Percentiles rank a stretch among this genome's conserved stretches.
Conservation (phyloP, 441 rosid species). For the Cnidoscolus chayamansa region DNA sequence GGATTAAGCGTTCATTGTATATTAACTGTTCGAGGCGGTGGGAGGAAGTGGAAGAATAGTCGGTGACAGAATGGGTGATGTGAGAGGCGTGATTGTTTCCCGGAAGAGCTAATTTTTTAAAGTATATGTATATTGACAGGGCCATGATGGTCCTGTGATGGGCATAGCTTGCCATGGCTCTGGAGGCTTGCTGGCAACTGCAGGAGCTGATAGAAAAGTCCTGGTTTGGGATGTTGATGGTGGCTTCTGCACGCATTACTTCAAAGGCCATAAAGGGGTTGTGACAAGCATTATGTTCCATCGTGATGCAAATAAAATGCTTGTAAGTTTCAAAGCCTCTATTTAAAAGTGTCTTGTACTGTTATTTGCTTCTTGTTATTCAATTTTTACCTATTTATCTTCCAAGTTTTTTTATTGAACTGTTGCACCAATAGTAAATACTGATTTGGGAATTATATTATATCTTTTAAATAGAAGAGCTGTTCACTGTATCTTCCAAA, state of each 20-base stretch:
- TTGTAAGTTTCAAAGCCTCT: slow-evolving; percentile 45
- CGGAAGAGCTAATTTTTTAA: neutral
- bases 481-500: neutral
- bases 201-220: slow-evolving; percentile 98
- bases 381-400: neutral
- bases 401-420: neutral
- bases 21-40: neutral
- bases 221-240: slow-evolving; percentile 98
- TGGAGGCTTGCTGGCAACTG: slow-evolving; percentile 92
- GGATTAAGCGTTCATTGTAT: neutral
- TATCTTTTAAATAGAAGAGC: neutral
- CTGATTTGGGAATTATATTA: neutral
- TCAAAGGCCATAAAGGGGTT: slow-evolving; percentile 90
- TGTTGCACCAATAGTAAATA: neutral
- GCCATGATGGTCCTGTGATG: slow-evolving; percentile 90
- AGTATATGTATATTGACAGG: slow-evolving; percentile 39
- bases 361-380: neutral
- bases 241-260: slow-evolving; percentile 89
- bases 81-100: neutral
- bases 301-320: slow-evolving; percentile 55
- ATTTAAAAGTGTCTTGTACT: neutral
- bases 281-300: slow-evolving; percentile 74
- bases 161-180: slow-evolving; percentile 90
- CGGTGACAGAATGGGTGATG: neutral
- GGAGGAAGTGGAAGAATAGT: neutral